A percentile compares a stretch with the other conserved stretches of the same genome.
phyloP scores from a whole-genome alignment of 306 rosid genomes.

The Quercus engelmannii region DNA sequence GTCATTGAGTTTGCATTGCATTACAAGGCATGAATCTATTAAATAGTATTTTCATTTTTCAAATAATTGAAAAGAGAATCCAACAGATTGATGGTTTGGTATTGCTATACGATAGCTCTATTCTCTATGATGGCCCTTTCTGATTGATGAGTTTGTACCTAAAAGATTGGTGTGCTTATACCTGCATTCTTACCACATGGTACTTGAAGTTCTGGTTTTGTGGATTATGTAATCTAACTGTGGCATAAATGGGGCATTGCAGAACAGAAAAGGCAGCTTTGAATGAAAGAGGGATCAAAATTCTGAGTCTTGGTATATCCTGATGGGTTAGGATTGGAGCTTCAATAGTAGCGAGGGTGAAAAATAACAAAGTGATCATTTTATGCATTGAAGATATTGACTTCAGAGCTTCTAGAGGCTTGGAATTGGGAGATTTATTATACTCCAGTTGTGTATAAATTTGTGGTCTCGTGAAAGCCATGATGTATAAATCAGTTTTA shows the following conservation, averaged over 20 bases:
- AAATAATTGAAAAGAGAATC: background rate
- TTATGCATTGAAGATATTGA: slow-evolving; percentile 5
- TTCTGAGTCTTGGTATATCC: background rate
- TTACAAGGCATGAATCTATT: background rate
- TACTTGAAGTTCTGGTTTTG: background rate
- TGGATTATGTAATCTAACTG: background rate
- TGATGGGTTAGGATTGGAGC: background rate
- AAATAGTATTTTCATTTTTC: background rate
- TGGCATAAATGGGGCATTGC: slow-evolving; percentile 15
- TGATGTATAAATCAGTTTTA: background rate
- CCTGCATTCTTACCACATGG: background rate
- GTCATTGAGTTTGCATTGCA: background rate
- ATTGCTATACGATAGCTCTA: background rate
- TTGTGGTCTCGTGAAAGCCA: background rate
- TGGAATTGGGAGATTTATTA: background rate
- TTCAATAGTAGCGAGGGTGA: background rate
- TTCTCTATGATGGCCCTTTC: background rate
- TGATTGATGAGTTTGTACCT: background rate
- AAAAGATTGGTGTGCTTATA: background rate
- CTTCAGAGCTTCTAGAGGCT: background rate
- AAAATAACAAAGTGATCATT: background rate
- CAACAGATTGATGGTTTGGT: background rate
- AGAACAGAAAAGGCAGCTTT: slow-evolving; percentile 16
- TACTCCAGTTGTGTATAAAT: slow-evolving; percentile 9
- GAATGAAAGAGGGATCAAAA: background rate